Conservation (phyloP, 106 monocot species). For the Apostasia shenzhenica region DNA sequence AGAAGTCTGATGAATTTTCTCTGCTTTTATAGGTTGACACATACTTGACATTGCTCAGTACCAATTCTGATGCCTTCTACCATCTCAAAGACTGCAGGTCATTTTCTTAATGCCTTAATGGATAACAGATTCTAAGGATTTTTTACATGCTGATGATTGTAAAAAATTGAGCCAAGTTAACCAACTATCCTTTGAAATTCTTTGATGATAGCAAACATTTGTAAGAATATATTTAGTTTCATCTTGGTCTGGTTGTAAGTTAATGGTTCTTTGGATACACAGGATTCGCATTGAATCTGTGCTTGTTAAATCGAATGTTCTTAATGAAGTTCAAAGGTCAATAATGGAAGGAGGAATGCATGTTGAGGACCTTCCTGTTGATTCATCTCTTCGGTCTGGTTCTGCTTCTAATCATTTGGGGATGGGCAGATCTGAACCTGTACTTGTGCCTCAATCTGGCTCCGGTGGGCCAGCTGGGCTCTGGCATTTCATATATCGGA, state of each 20-base stretch:
- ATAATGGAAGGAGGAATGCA: constrained; percentile 67
- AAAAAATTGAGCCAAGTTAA: too few species aligned
- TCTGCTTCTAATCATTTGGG: constrained; percentile 27
- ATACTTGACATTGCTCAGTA: constrained; percentile 79
- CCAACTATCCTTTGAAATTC: too few species aligned
- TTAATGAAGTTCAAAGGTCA: constrained; percentile 78
- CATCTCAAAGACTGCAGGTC: constrained; percentile 99
- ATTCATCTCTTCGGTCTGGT: constrained; percentile 49
- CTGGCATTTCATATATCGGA: constrained; percentile 94
- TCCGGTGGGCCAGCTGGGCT: constrained; percentile 86
- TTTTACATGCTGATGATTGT: not conserved
- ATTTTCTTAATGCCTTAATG: not conserved
- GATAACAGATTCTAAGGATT: not conserved
- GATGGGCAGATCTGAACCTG: constrained; percentile 14
- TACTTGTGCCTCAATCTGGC: constrained; percentile 12
- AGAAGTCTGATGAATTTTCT: not conserved
- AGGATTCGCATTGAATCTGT: constrained; percentile 74
- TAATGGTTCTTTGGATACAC: constrained; percentile 5
- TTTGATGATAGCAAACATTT: not conserved
- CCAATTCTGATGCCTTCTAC: constrained; percentile 78
- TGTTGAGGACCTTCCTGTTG: constrained; percentile 77
- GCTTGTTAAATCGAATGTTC: constrained; percentile 84
- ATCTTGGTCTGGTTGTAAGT: not conserved
- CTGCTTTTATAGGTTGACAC: constrained; percentile 64
- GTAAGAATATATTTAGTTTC: not conserved